Evolutionary conservation across 352 stramenopile genomes (phyloP).

Genomic region (Phytophthora melonis): DNA sequence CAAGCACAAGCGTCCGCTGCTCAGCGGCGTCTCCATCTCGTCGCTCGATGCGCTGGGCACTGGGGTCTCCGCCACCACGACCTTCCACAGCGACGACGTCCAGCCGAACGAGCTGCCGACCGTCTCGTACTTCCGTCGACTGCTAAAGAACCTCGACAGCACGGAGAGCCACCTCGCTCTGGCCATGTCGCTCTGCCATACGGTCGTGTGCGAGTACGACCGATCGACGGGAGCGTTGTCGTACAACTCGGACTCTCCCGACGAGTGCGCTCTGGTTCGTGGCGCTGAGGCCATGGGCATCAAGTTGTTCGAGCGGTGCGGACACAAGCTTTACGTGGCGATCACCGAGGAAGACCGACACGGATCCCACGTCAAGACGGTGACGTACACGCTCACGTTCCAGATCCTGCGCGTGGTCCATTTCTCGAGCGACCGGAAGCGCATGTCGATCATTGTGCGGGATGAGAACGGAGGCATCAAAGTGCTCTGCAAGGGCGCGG

Average conservation of each 20-base stretch:
- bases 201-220: constrained; percentile 84
- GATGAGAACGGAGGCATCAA: constrained; percentile 62
- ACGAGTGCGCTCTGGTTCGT: constrained; percentile 93
- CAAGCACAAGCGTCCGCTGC: constrained; percentile 20
- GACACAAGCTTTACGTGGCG: constrained; percentile 61
- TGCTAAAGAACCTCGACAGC: constrained; percentile 57
- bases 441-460: constrained; percentile 86
- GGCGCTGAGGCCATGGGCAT: constrained; percentile 84
- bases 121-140: constrained; percentile 55
- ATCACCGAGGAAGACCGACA: constrained; percentile 71
- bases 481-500: constrained; percentile 84
- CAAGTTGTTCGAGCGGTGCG: constrained; percentile 72
- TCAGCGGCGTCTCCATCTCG: constrained; percentile 47
- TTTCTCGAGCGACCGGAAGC: constrained; percentile 84
- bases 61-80: constrained; percentile 1
- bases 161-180: constrained; percentile 71
- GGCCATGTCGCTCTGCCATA: constrained; percentile 86
- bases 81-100: constrained; percentile 24
- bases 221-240: constrained; percentile 46
- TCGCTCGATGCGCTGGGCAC: constrained; percentile 35
- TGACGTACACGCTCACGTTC: constrained; percentile 73
- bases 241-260: constrained; percentile 93
- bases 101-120: constrained; percentile 22
- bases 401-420: constrained; percentile 76
- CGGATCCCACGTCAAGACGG: constrained; percentile 64